Percentiles rank a stretch among this genome's conserved stretches.
These are phyloP conservation scores for Dryas drummondii DNA, from an alignment of 306 rosid genomes.

Conservation along the genomic window DNA sequence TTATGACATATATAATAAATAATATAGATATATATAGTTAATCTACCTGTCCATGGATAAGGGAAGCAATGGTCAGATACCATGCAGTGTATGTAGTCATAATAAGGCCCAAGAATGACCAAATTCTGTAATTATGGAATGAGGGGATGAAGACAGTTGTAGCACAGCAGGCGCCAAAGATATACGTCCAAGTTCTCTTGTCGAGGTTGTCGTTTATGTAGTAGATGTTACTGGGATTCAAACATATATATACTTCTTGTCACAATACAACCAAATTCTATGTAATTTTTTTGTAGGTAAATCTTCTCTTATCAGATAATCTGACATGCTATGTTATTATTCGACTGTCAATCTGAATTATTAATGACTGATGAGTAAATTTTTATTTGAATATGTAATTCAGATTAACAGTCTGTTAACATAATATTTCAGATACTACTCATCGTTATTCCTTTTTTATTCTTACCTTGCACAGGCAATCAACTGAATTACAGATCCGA, in stretches of 20 bases:
- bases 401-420: not conserved
- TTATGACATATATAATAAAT: too few species aligned
- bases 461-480: conserved; percentile 94
- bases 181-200: conserved; percentile 99
- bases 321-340: too few species aligned
- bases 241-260: not conserved
- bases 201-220: conserved; percentile 96
- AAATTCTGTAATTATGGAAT: conserved; percentile 91
- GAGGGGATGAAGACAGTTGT: conserved; percentile 96
- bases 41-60: conserved; percentile 79
- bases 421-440: not conserved
- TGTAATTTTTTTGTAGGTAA: not conserved
- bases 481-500: conserved; percentile 96
- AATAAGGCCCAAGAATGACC: conserved; percentile 90
- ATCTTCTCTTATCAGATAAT: too few species aligned
- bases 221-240: conserved; percentile 71
- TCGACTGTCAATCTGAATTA: not conserved
- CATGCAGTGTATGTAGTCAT: conserved; percentile 97
- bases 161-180: conserved; percentile 97
- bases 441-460: too few species aligned
- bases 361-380: too few species aligned
- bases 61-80: conserved; percentile 95
- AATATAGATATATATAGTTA: too few species aligned
- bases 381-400: too few species aligned
- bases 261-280: not conserved